Conservation (phyloP, 2,329 filamentous ascomycete genomes). For the Sporothrix mexicana region DNA sequence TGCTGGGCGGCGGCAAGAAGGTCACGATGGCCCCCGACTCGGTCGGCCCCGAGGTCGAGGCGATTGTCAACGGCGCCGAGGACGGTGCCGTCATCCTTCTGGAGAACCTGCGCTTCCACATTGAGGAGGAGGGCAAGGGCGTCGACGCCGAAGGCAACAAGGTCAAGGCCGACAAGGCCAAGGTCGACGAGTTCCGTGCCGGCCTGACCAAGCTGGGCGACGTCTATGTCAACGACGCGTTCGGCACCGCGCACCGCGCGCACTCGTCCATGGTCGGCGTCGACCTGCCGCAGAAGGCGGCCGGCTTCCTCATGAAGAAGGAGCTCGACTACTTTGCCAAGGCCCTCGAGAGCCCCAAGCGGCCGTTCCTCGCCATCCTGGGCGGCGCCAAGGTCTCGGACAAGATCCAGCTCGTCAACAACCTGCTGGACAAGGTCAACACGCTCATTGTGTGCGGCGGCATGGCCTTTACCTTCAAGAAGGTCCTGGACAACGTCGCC, state of each 20-base stretch:
- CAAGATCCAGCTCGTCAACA: conserved; percentile 99
- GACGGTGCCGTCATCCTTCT: conserved; percentile 86
- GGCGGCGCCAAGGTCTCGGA: conserved; percentile 98
- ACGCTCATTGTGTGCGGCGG: conserved; percentile 94
- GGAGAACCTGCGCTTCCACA: conserved; percentile 98
- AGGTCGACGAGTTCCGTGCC: conserved; percentile 93
- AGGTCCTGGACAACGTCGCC: conserved; percentile 87
- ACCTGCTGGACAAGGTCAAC: conserved; percentile 97
- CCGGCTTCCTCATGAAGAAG: conserved; percentile 99
- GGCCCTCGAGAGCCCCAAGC: conserved; percentile 89
- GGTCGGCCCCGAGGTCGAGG: conserved; percentile 88
- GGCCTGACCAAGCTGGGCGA: conserved; percentile 93
- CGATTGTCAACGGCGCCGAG: conserved; percentile 80
- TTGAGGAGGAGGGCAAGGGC: conserved; percentile 95
- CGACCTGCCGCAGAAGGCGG: conserved; percentile 93
- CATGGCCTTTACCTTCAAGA: conserved; percentile 99
- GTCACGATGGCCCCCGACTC: conserved; percentile 91
- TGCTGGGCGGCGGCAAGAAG: conserved; percentile 73
- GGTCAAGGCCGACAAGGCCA: conserved; percentile 93
- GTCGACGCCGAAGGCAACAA: conserved; percentile 97
- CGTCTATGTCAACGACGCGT: conserved; percentile 97
- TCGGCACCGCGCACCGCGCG: conserved; percentile 96
- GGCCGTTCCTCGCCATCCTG: conserved; percentile 97
- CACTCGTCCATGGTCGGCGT: conserved; percentile 99
- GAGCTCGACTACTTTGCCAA: conserved; percentile 99